Evolutionary conservation across 768 basidiomycete species (phyloP).

Genomic region (Infundibulicybe gibba): DNA sequence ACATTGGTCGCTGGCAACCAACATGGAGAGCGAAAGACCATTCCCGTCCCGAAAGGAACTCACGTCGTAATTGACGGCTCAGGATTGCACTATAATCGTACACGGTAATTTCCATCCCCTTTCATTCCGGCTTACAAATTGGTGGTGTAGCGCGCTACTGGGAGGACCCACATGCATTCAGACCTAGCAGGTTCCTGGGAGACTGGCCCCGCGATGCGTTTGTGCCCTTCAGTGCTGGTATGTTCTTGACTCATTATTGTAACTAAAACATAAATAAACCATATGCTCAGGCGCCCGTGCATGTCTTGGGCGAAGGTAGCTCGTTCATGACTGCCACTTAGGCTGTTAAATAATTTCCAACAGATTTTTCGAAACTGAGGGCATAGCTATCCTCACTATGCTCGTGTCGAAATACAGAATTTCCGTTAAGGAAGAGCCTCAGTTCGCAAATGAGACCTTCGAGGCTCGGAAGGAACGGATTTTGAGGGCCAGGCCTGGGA

Average conservation of each 20-base stretch:
- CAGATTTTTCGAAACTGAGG: constrained; percentile 53
- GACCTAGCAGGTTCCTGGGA: constrained; percentile 41
- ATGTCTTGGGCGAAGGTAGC: constrained; percentile 42
- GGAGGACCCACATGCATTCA: constrained; percentile 23
- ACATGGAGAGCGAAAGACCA: constrained; percentile 30
- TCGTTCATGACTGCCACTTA: neutral
- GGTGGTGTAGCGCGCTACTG: constrained; percentile 24
- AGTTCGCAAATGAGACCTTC: constrained; percentile 43
- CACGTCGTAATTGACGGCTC: constrained; percentile 29
- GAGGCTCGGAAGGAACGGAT: constrained; percentile 41
- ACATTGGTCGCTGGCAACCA: constrained; percentile 27
- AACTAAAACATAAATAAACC: neutral
- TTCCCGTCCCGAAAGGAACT: constrained; percentile 42
- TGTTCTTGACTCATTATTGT: constrained; percentile 1
- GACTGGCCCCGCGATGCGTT: constrained; percentile 56
- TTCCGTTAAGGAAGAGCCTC: constrained; percentile 45
- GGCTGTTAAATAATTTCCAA: too few species aligned
- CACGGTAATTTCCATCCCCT: neutral
- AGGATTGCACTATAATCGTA: constrained; percentile 56
- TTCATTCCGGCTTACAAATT: neutral
- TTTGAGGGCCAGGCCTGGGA: constrained; percentile 16
- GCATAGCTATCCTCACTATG: constrained; percentile 47
- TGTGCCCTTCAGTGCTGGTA: constrained; percentile 45
- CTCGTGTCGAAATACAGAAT: constrained; percentile 44
- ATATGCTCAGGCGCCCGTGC: constrained; percentile 24